These are phyloP conservation scores for Fusarium solani-melongenae DNA, from an alignment of 2,329 filamentous ascomycete species.

Conservation along the genomic window DNA sequence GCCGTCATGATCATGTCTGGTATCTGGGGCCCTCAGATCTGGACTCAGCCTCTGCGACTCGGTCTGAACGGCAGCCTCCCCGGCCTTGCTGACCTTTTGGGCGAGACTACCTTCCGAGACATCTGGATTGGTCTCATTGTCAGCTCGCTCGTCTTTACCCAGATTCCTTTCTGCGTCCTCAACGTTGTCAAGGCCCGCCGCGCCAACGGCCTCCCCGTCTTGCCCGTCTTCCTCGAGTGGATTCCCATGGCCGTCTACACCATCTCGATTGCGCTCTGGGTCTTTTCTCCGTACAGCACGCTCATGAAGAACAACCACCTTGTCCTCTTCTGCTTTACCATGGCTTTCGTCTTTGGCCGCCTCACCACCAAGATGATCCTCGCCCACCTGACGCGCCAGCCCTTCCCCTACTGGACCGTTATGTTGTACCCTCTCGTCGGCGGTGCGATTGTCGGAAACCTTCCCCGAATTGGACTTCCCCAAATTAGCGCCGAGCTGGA, in stretches of 20 bases:
- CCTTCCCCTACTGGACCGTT: constrained; percentile 96
- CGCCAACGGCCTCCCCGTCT: constrained; percentile 76
- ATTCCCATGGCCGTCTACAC: constrained; percentile 89
- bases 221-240: constrained; percentile 93
- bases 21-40: constrained; percentile 88
- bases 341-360: constrained; percentile 97
- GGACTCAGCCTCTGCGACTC: constrained; percentile 79
- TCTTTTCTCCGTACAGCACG: constrained; percentile 88
- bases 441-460: constrained; percentile 84
- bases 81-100: constrained; percentile 69
- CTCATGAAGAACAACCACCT: constrained; percentile 87
- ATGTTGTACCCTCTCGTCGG: constrained; percentile 89
- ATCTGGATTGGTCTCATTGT: constrained; percentile 84
- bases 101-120: constrained; percentile 81
- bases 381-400: constrained; percentile 90
- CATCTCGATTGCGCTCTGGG: constrained; percentile 80
- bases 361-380: constrained; percentile 99
- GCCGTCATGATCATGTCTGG: constrained; percentile 87
- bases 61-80: constrained; percentile 68
- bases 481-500: constrained; percentile 75
- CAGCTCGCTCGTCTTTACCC: constrained; percentile 72
- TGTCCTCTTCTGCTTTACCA: constrained; percentile 89
- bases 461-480: constrained; percentile 80
- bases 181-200: constrained; percentile 85
- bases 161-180: constrained; percentile 88